Evolutionary conservation across 2,329 filamentous ascomycete species (phyloP).

Genomic region (Phialemonium atrogriseum): DNA sequence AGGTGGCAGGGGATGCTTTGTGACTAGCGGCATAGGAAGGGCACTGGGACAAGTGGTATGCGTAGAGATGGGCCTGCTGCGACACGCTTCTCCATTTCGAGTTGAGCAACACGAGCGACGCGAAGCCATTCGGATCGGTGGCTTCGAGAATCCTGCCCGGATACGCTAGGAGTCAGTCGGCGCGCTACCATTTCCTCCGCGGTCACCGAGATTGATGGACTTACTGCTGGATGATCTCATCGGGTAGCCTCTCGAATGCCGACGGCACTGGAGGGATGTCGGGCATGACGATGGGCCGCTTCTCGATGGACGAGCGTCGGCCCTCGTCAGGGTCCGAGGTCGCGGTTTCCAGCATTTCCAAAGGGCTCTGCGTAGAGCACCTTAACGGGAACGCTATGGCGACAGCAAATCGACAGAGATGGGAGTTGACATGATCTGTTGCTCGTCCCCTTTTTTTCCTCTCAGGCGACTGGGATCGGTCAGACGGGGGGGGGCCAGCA

Average conservation of each 20-base stretch:
- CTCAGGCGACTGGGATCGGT: no score
- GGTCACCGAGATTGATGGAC: conserved; percentile 13
- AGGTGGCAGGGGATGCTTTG: conserved; percentile 20
- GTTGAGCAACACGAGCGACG: conserved; percentile 58
- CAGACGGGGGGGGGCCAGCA: no score
- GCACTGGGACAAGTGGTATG: conserved; percentile 52
- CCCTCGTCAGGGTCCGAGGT: conserved; percentile 10
- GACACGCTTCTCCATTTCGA: conserved; percentile 57
- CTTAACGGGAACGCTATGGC: no score
- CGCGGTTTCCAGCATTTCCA: conserved; percentile 12
- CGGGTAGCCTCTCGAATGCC: conserved; percentile 50
- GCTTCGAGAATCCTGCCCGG: conserved; percentile 52
- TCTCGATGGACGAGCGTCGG: conserved; percentile 23
- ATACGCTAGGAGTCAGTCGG: no score
- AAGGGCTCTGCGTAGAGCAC: no score
- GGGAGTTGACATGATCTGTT: no score
- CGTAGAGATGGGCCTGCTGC: conserved; percentile 55
- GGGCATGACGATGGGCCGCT: conserved; percentile 20
- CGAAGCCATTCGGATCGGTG: conserved; percentile 55
- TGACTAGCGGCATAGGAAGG: conserved; percentile 49
- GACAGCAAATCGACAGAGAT: no score
- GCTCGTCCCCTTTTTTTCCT: no score
- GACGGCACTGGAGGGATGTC: conserved; percentile 12
- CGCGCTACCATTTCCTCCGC: no score
- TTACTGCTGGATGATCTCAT: conserved; percentile 64